Base-by-base conservation (phyloP, 345 rosid genomes). In the Camelina sativa region DNA sequence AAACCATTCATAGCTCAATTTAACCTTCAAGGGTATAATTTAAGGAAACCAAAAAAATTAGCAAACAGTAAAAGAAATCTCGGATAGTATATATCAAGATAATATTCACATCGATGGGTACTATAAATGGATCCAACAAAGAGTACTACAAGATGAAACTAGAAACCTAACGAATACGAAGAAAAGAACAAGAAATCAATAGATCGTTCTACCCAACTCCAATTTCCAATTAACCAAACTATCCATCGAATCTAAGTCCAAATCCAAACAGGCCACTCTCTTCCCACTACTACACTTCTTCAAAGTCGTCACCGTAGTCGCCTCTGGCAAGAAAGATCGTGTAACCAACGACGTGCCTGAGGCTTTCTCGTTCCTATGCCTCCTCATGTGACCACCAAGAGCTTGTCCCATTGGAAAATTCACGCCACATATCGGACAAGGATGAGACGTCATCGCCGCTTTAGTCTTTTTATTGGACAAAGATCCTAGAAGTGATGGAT, bases 371-470 rank as follows among this genome's bases (percentile, higher is more conserved):
- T 75, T 76, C 59, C 87, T 79, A 25, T 93, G 98, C 61, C 86
- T 81, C 73, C 98, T 92, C 82, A 87, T 90, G 71, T 89, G 96
- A 63, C 98, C 96, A 0, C 96, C 95, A 56, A 92, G 77, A 19
- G 98, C 96, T 76, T 92, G 98, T 53, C 98, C 98, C 62, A 89
- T 79, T 11, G 82, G 83, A 76, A 90, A 92, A 22, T 86, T 86
- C 53, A 74, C 80, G 5, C 86, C 80, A 78, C 98, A 90, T 54
- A 90, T 78, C 17, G 88, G 85, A 62, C 98, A 92, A 41, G 78
- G 79, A 64, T 92, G 96, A 4, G 71, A 76, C 79, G 79, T 76
- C 78, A 64, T 75, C 8, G 38, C 75, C 38, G 38, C 12, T 84
- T 81, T 82, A 7, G 34, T 59, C 78, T 67, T 80, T 54, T 52